Percentiles rank a stretch among this genome's conserved stretches.
phyloP scores from a whole-genome alignment of 2,329 filamentous ascomycete genomes.

The Neopestalotiopsis sp. region DNA sequence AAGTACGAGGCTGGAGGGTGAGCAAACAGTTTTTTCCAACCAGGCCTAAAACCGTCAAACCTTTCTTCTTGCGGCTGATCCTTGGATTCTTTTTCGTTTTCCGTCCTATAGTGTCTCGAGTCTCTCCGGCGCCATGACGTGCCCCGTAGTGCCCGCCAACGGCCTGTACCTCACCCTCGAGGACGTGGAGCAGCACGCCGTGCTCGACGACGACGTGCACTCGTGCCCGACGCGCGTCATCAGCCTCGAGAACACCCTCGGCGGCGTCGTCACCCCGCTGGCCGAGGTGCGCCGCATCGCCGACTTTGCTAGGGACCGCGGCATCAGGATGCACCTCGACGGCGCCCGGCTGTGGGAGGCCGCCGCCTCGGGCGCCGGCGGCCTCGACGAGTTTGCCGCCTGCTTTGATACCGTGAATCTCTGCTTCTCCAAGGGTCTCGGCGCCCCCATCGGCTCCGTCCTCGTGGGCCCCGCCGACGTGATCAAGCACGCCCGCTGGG shows the following conservation, averaged over 20 bases:
- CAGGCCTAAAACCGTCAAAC: neutral
- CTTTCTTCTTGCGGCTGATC: neutral
- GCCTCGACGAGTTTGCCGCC: constrained; percentile 46
- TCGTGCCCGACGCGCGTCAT: constrained; percentile 47
- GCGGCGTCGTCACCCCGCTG: constrained; percentile 42
- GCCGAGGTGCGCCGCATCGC: constrained; percentile 40
- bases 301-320: constrained; percentile 39
- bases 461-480: constrained; percentile 53
- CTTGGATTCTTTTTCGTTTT: neutral
- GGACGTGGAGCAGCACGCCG: constrained; percentile 40
- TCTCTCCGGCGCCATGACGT: constrained; percentile 68
- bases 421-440: constrained; percentile 60
- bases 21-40: neutral
- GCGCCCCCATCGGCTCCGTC: constrained; percentile 57
- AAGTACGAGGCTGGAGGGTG: constrained; percentile 59
- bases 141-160: constrained; percentile 46
- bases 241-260: constrained; percentile 48
- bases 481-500: constrained; percentile 73
- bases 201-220: constrained; percentile 48
- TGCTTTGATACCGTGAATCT: constrained; percentile 55
- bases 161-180: constrained; percentile 48
- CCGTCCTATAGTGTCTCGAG: constrained; percentile 51
- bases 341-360: constrained; percentile 59
- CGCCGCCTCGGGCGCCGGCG: constrained; percentile 48
- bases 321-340: constrained; percentile 54